Evolutionary conservation across 1,284 basidiomycete species (phyloP), one percentile per base, ranked within the genome.

Genomic region (Puccinia polysora): DNA sequence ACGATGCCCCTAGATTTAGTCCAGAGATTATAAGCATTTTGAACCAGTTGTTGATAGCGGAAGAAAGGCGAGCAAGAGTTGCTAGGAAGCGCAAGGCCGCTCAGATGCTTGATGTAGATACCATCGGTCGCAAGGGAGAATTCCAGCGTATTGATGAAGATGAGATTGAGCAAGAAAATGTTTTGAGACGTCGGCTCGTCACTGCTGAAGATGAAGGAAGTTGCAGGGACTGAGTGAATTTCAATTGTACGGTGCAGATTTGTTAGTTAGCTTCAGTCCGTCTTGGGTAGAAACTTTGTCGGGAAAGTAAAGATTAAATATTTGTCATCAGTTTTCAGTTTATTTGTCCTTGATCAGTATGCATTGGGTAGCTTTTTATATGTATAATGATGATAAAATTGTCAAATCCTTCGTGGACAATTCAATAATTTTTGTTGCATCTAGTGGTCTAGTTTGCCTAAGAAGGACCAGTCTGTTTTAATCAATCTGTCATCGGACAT

Each of bases 71-170:
- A 1, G 40, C 47, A 1, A 14, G 47, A 30, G 28, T 47, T 1
- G 25, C 8, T n/a, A 63, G 49, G 60, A 63, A 63, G 49, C 60
- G 60, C 34, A 63, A 63, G 14, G 60, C 28, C 12, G 60, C 28
- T 45, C 43, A 63, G 7, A 30, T 49, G 23, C 28, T 47, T 34
- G 40, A 32, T 6, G 43, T 23, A 1, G 60, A 63, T 18, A 20
- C 60, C 1, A 49, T 63, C 15, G 60, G 60, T 30, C 40, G 38
- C 1, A 63, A 63, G 34, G 60, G 23, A 4, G 6, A n/a, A 49
- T 63, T 49, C 18, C 1, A 43, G 6, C 47, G 43, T 30, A 12
- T 8, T n/a, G 60, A 63, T 63, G 60, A 63, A 32, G 60, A 63
- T 20, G 60, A 63, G 2, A 12, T 49, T 20, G 40, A 49, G 2